Percentiles rank a stretch among this genome's conserved stretches.
phyloP scores from a whole-genome alignment of 2,329 filamentous ascomycete species.

The Tolypocladium tropicale region DNA sequence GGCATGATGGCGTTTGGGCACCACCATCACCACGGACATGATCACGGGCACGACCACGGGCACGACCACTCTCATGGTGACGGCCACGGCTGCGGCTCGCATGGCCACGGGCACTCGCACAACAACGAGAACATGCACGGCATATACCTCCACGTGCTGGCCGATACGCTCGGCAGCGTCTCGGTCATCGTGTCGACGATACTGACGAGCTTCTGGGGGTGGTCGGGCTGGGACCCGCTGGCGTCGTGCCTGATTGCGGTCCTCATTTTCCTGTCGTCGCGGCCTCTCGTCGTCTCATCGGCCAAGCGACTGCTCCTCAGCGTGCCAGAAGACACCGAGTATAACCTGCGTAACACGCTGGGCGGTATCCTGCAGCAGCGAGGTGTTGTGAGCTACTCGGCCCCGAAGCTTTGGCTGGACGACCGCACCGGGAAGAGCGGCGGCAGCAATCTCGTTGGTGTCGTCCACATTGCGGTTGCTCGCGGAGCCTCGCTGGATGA shows the following conservation, averaged over 20 bases:
- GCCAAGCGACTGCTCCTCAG: constrained; percentile 77
- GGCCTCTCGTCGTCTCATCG: constrained; percentile 77
- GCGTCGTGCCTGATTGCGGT: constrained; percentile 90
- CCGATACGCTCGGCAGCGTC: constrained; percentile 87
- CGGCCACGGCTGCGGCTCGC: constrained; percentile 27
- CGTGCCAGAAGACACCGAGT: constrained; percentile 76
- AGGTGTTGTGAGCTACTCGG: constrained; percentile 77
- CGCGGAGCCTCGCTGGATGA: constrained; percentile 68
- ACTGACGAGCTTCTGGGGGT: constrained; percentile 77
- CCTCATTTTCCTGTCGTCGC: constrained; percentile 84
- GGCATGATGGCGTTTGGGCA: constrained; percentile 79
- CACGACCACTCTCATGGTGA: constrained; percentile 43
- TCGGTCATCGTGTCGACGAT: constrained; percentile 89
- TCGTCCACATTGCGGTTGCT: constrained; percentile 76
- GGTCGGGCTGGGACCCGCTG: constrained; percentile 89
- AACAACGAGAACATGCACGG: constrained; percentile 97
- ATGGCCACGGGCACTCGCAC: constrained; percentile 45
- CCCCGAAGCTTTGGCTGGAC: constrained; percentile 88
- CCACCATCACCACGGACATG: constrained; percentile 40
- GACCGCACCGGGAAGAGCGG: constrained; percentile 42
- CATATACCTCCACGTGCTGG: constrained; percentile 90
- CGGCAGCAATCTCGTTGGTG: constrained; percentile 56
- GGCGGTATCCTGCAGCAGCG: constrained; percentile 72
- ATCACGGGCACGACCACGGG: constrained; percentile 21
- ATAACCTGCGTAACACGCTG: constrained; percentile 75